Evolutionary conservation across 345 rosid species (phyloP).

Genomic region (Brassica incana): DNA sequence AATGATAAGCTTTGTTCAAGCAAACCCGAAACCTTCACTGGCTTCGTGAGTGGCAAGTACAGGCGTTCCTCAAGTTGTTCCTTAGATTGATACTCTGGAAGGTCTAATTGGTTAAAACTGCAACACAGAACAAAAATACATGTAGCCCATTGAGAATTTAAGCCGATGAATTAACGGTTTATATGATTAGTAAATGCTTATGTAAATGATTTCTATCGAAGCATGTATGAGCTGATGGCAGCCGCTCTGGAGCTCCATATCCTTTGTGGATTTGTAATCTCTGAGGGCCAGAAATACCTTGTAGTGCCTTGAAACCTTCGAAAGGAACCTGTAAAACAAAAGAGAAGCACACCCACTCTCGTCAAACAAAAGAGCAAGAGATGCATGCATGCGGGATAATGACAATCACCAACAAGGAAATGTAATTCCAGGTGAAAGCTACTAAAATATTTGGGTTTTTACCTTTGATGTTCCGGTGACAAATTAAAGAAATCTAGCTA

Average conservation of each 20-base stretch:
- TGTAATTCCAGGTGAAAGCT: not conserved
- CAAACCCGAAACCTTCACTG: conserved; percentile 96
- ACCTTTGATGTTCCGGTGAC: conserved; percentile 99
- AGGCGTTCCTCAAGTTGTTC: conserved; percentile 84
- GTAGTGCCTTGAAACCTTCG: conserved; percentile 91
- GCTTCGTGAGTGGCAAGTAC: conserved; percentile 96
- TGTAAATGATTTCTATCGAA: conserved; percentile 33
- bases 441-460: not conserved
- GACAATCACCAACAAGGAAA: no score
- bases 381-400: no score
- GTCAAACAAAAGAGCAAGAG: no score
- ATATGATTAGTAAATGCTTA: no score
- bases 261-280: conserved; percentile 96
- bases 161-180: no score
- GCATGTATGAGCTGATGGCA: conserved; percentile 99
- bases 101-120: conserved; percentile 97
- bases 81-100: conserved; percentile 81
- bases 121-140: not conserved
- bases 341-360: no score
- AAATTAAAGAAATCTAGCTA: conserved; percentile 92
- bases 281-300: conserved; percentile 97
- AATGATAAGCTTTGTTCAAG: conserved; percentile 41
- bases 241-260: conserved; percentile 87
- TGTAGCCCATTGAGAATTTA: no score
- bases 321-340: conserved; percentile 66